phyloP scores from a whole-genome alignment of 148 eudicot genomes.

The Diospyros kaki region DNA sequence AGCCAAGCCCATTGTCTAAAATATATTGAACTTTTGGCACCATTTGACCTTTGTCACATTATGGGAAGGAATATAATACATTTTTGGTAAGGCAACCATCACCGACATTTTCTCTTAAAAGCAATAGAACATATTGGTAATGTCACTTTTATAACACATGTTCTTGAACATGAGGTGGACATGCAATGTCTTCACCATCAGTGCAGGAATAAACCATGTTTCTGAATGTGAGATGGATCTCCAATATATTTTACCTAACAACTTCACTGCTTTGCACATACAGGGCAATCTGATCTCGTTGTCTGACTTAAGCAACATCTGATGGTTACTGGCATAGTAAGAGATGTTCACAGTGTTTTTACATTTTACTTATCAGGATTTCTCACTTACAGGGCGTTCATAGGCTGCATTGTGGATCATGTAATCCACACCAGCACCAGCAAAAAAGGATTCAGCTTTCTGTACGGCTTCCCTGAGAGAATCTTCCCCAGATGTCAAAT shows the following conservation, averaged over 20 bases:
- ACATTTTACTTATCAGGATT: no score
- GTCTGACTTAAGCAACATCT: not conserved
- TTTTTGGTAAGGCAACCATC: no score
- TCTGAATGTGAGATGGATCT: not conserved
- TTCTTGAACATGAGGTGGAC: no score
- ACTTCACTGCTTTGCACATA: not conserved
- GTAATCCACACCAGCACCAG: conserved; percentile 71
- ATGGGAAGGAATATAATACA: no score
- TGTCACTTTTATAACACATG: no score
- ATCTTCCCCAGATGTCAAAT: conserved; percentile 78
- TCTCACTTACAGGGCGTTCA: conserved; percentile 84
- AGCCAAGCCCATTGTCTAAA: no score
- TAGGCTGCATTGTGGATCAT: conserved; percentile 93
- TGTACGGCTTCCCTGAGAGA: conserved; percentile 60
- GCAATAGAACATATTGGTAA: no score
- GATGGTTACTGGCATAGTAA: not conserved
- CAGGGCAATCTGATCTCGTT: not conserved
- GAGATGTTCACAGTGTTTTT: not conserved
- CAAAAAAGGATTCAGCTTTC: conserved; percentile 72
- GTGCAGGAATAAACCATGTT: not conserved
- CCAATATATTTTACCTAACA: not conserved
- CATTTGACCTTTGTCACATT: no score
- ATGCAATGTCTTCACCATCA: no score
- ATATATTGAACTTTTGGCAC: no score
- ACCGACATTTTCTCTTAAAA: no score